Percentiles rank a stretch among this genome's conserved stretches.
These are phyloP conservation scores for Pontederia crassipes DNA, from an alignment of 176 grass and related monocot genomes.

Conservation along the genomic window DNA sequence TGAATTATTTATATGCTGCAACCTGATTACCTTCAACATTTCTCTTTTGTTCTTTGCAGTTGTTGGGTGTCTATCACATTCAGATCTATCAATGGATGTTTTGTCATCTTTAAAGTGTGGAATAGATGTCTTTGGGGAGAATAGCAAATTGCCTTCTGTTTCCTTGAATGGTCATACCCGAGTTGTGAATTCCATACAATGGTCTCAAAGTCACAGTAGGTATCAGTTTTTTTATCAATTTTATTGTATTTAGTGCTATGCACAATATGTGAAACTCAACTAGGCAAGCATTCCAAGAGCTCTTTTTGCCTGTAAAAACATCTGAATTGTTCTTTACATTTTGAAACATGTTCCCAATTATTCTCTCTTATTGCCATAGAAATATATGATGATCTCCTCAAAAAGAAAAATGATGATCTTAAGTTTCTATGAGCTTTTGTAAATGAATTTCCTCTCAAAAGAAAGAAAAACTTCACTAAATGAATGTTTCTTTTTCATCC, in stretches of 20 bases:
- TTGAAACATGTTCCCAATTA: too few relatives aligned
- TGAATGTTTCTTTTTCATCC: too few relatives aligned
- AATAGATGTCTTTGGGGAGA: conserved; percentile 20
- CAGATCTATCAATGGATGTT: conserved; percentile 43
- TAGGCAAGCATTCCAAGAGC: too few relatives aligned
- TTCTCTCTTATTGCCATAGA: too few relatives aligned
- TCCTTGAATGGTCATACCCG: conserved; percentile 48
- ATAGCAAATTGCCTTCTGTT: conserved; percentile 34
- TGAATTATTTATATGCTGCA: conserved; percentile 1
- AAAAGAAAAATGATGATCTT: too few relatives aligned
- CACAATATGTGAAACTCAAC: neutral
- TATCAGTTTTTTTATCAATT: neutral
- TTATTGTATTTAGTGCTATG: neutral
- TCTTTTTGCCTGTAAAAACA: too few relatives aligned
- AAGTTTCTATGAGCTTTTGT: too few relatives aligned
- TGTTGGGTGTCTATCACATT: conserved; percentile 34
- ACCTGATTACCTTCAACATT: neutral
- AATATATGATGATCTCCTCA: too few relatives aligned
- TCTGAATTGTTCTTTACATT: too few relatives aligned
- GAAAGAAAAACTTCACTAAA: too few relatives aligned
- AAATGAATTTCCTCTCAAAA: too few relatives aligned
- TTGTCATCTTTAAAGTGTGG: conserved; percentile 35
- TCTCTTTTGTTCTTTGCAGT: conserved; percentile 27
- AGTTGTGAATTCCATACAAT: conserved; percentile 65
- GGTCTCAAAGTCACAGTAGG: conserved; percentile 59